Percentiles rank a stretch among this genome's conserved stretches.
Evolutionary conservation across 1,284 basidiomycete species (phyloP).

Genomic region (Puccinia coronata): DNA sequence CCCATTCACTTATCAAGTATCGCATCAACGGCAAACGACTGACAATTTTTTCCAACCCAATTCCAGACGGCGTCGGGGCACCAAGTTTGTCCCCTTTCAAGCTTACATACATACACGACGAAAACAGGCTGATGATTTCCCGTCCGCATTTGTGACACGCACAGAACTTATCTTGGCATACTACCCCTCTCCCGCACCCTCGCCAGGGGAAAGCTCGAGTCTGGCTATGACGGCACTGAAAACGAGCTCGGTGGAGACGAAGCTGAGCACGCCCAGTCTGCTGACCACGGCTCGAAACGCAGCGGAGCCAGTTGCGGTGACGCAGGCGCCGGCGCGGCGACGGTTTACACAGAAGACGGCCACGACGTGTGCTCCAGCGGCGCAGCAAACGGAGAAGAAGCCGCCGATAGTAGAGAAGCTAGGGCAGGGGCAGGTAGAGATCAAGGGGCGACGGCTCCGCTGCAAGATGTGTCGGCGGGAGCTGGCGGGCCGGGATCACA

Average conservation of each 20-base stretch:
- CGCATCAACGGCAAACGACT: not conserved
- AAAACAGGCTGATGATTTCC: no score
- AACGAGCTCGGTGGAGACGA: constrained; percentile 8
- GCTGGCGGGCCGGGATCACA: constrained; percentile 36
- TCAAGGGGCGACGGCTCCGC: constrained; percentile 19
- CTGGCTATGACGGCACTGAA: constrained; percentile 11
- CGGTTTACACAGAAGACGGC: not conserved
- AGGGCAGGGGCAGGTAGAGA: constrained; percentile 25
- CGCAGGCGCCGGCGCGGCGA: not conserved
- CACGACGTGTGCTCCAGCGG: not conserved
- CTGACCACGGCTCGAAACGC: not conserved
- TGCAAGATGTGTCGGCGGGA: constrained; percentile 48
- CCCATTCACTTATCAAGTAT: not conserved
- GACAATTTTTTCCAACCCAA: no score
- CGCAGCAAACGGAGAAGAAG: not conserved
- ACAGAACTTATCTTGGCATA: constrained; percentile 47
- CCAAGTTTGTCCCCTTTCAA: constrained; percentile 9
- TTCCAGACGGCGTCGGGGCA: constrained; percentile 37
- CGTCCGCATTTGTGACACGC: not conserved
- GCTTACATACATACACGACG: no score
- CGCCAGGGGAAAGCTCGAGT: constrained; percentile 6
- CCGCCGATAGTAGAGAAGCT: constrained; percentile 22
- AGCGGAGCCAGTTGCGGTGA: not conserved
- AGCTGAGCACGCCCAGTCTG: not conserved
- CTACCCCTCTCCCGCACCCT: constrained; percentile 36